Evolutionary conservation across 2,329 filamentous ascomycete genomes (phyloP), one percentile per base, ranked within the genome.

Genomic region (Fusarium humuli): DNA sequence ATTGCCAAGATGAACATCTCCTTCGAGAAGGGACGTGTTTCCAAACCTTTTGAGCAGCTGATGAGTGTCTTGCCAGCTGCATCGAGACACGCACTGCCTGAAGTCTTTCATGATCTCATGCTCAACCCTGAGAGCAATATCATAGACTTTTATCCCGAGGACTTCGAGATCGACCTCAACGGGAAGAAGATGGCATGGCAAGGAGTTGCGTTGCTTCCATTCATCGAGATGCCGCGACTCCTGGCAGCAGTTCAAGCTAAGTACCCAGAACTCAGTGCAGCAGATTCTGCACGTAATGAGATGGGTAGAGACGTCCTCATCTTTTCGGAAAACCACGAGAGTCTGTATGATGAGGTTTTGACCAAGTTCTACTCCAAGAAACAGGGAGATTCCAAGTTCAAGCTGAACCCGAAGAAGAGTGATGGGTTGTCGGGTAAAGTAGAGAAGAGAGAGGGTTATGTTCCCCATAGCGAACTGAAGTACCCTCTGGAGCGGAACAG

Each of bases 111-210:
- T 77, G 87, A 91, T 58, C 86, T 99, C 20, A 99, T 99, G 96
- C 91, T 91, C 27, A 86, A 97, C 12, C 86, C 92, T 16, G 90
- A 97, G 47, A 98, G 94, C 76, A 90, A 94, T 49, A 98, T 99
- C 74, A 93, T 97, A 71, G 95, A 99, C 79, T 99, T 99, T 79
- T 99, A 99, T 75, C 97, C 97, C 0, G 92, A 94, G 76, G 93
- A 97, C 25, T 99, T 99, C 74, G 90, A 92, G 18, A 88, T 98
- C 56, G 96, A 99, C 79, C 83, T 98, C 44, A 99, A 99, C 72
- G 96, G 96, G 57, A 98, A 98, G 84, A 99, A 98, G 79, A 97
- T 98, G 82, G 94, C 94, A 1, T 99, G 97, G 96, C 95, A 98
- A 79, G 96, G 96, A 69, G 92, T 99, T 56, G 94, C 94, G 5